phyloP scores from a whole-genome alignment of 768 basidiomycete genomes.

The Mycena metata region DNA sequence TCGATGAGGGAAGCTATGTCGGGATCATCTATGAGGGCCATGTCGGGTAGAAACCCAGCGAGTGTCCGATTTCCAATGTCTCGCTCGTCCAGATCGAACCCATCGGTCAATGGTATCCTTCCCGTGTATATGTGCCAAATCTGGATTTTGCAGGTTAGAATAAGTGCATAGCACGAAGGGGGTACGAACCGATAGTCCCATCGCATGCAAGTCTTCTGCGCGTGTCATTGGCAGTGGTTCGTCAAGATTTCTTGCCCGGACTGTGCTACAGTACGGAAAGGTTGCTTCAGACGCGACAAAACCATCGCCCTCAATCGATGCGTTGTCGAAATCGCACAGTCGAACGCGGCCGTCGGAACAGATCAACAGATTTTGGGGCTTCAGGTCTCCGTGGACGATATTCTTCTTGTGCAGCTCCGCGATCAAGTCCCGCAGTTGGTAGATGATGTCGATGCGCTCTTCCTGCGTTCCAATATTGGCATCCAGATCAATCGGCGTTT shows the following conservation, averaged over 20 bases:
- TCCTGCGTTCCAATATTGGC: not conserved
- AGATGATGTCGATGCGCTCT: slow-evolving; percentile 2
- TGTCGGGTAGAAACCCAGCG: slow-evolving; percentile 12
- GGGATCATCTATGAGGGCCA: slow-evolving; percentile 12
- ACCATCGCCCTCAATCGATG: slow-evolving; percentile 19
- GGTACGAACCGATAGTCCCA: not conserved
- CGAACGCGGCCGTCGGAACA: slow-evolving; percentile 12
- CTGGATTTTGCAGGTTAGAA: not conserved
- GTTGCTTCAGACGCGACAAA: not conserved
- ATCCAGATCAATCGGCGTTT: not conserved
- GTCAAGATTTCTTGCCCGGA: not conserved
- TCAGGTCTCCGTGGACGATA: slow-evolving; percentile 20
- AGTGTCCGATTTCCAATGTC: not conserved
- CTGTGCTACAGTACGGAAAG: slow-evolving; percentile 5
- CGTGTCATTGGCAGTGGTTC: slow-evolving; percentile 4
- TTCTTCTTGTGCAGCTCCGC: slow-evolving; percentile 1
- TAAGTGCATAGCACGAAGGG: not conserved
- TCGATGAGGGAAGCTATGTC: not conserved
- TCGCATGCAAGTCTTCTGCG: slow-evolving; percentile 17
- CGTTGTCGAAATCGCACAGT: slow-evolving; percentile 17
- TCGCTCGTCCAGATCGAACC: not conserved
- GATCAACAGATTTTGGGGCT: slow-evolving; percentile 13
- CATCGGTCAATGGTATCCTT: slow-evolving; percentile 2
- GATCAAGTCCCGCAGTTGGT: slow-evolving; percentile 7
- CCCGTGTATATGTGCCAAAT: slow-evolving; percentile 18